Base-by-base conservation (phyloP, 768 basidiomycete genomes). In the Podaxis sp. region DNA sequence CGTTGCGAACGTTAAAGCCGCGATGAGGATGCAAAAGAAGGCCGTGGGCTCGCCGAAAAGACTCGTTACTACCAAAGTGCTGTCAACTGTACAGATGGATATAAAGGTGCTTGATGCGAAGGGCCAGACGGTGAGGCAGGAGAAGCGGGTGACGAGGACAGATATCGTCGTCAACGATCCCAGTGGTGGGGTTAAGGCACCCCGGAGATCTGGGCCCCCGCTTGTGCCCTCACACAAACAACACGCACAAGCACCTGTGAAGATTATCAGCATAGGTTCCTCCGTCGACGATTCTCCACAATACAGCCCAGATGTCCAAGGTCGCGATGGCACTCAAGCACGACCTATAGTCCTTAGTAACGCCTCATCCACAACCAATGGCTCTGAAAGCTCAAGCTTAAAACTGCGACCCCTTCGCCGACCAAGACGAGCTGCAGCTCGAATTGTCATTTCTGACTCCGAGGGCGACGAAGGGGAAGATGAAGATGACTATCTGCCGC, bases 31-130 rank as follows among this genome's bases (percentile, higher is more conserved):
- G 65, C 77, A 77, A 19, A 81, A 82, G 59, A 81, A 83, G 63
- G 6, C 46, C 6, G 58, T 39, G 4, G 65, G 69, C n/a, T 70
- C 76, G 1, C 61, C 68, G 6, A 76, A 75, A 57, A 59, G 54
- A 36, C 61, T 63, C 17, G 46, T 63, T n/a, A 57, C 61, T 28
- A 33, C 74, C 2, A 78, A 72, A 59, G 59, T 74, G 8, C 60
- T 71, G 22, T 77, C 79, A 7, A 60, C 83, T 19, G 80, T 91
- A 12, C 79, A 86, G 44, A 76, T 91, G 55, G 88, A 92, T 52
- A 92, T 93, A 56, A 75, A 87, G 40, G 76, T 89, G 39, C 60
- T 92, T 24, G 90, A 93, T 70, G 80, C 82, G 33, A 69, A 76
- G 33, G 91, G 91, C 12, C 77, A 72, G 55, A 83, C 77, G 38